Percentiles rank a stretch among this genome's conserved stretches.
phyloP scores from a whole-genome alignment of 2,329 filamentous ascomycete genomes.

The Seiridium cupressi region DNA sequence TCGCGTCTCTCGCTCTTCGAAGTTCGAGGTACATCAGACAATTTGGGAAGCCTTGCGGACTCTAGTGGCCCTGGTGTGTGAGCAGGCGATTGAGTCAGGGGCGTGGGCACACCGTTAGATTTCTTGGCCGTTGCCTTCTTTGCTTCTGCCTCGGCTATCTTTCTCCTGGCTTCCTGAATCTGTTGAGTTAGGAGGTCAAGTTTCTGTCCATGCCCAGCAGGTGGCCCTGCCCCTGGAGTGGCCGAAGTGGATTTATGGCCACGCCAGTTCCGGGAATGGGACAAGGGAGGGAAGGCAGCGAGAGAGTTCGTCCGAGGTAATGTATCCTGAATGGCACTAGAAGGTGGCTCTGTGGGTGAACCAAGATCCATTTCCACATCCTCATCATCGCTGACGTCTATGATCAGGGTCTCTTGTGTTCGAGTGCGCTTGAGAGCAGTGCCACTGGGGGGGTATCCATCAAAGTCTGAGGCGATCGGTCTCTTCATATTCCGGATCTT shows the following conservation, averaged over 20 bases:
- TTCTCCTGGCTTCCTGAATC: slow-evolving; percentile 60
- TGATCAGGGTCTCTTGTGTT: slow-evolving; percentile 60
- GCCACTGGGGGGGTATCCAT: slow-evolving; percentile 46
- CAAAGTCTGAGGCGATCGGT: slow-evolving; percentile 69
- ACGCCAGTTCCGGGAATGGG: slow-evolving; percentile 36
- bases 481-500: slow-evolving; percentile 46
- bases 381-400: slow-evolving; percentile 77
- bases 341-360: slow-evolving; percentile 43
- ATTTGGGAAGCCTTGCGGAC: slow-evolving; percentile 12
- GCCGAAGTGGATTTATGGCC: slow-evolving; percentile 36
- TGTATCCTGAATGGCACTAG: slow-evolving; percentile 26
- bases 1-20: slow-evolving; percentile 21
- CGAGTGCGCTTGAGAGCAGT: slow-evolving; percentile 55
- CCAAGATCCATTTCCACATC: slow-evolving; percentile 69
- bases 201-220: slow-evolving; percentile 21
- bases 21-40: slow-evolving; percentile 11
- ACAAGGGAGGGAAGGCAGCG: slow-evolving; percentile 43
- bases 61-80: slow-evolving; percentile 10
- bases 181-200: slow-evolving; percentile 36
- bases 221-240: slow-evolving; percentile 33
- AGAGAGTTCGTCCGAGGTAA: slow-evolving; percentile 36
- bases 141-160: slow-evolving; percentile 58
- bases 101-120: slow-evolving; percentile 9
- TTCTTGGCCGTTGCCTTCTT: slow-evolving; percentile 35
- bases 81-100: slow-evolving; percentile 15